Base-by-base conservation (phyloP, 352 stramenopile species). In the Pythium grandisporangium region DNA sequence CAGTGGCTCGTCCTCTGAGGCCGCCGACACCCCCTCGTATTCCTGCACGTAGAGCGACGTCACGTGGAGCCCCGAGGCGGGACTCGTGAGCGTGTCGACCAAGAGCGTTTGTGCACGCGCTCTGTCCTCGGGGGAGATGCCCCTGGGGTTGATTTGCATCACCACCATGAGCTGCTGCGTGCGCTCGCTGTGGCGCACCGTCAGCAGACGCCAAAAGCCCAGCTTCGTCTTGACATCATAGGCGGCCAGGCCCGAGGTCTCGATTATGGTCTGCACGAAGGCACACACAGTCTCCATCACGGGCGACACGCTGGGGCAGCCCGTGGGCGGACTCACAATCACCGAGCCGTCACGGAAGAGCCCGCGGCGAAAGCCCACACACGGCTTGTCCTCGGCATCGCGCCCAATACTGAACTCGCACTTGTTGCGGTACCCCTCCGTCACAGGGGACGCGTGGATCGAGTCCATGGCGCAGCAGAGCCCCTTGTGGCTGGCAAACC, bases 381-480 rank as follows among this genome's bases (percentile, higher is more conserved):
- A 89, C 2, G 85, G 72, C 51, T 86, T 71, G 27, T 66, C 66
- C 6, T 87, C 59, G 0, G 45, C 65, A 47, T 95, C 78, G 21
- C 83, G 76, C 30, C 94, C 93, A 55, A 98, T 89, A 30, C 82
- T 98, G 61, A 98, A 98, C 55, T 98, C 94, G 57, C 86, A 97
- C 69, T 98, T 99, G 78, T 99, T 98, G 25, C 95, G 73, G 62
- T 98, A 97, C 20, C 86, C 84, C 55, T 90, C 70, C 1, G 76
- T 76, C 33, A 69, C 52, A 2, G 90, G 91, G 21, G 85, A 96
- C 12, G 75, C 58, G 13, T 87, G 53, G 37, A 97, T 93, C 29
- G 78, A 72, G 30, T 97, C 71, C 55, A 97, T 82, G 0, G 74
- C 61, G 35, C 83, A 95, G 54, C 76, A 88, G 16, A 93, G 47